Percentiles rank a stretch among this genome's conserved stretches.
Evolutionary conservation across 2,329 filamentous ascomycete genomes (phyloP).

Genomic region (Neurospora sp.): DNA sequence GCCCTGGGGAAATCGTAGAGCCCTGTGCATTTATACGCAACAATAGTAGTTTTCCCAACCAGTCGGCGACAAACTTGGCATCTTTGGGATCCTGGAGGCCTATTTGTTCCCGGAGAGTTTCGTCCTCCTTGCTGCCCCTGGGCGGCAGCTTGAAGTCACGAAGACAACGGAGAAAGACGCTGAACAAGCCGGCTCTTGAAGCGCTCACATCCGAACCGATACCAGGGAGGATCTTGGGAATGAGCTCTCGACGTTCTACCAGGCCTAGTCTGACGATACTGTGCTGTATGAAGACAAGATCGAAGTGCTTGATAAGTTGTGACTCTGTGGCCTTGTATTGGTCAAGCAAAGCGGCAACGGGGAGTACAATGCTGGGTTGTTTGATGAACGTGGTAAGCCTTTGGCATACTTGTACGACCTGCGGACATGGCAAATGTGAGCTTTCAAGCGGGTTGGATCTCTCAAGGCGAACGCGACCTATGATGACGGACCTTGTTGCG

Average conservation of each 20-base stretch:
- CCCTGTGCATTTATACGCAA: slow-evolving; percentile 23
- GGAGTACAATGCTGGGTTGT: slow-evolving; percentile 57
- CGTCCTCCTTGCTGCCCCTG: slow-evolving; percentile 71
- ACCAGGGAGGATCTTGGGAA: slow-evolving; percentile 60
- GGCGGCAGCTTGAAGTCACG: slow-evolving; percentile 61
- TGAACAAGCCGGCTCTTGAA: slow-evolving; percentile 57
- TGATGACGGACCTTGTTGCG: slow-evolving; percentile 54
- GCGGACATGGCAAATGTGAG: neutral
- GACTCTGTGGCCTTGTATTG: slow-evolving; percentile 78
- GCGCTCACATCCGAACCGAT: slow-evolving; percentile 46
- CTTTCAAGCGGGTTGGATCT: neutral
- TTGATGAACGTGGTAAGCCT: slow-evolving; percentile 46
- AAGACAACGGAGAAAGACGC: slow-evolving; percentile 69
- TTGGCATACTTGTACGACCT: slow-evolving; percentile 41
- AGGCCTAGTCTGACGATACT: slow-evolving; percentile 46
- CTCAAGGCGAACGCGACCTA: neutral
- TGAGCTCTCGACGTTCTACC: slow-evolving; percentile 56
- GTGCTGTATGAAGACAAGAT: slow-evolving; percentile 81
- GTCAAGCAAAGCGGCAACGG: slow-evolving; percentile 72
- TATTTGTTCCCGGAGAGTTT: slow-evolving; percentile 52
- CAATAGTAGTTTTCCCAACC: slow-evolving; percentile 70
- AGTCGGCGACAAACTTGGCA: slow-evolving; percentile 60
- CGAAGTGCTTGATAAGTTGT: slow-evolving; percentile 73
- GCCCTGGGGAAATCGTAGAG: slow-evolving; percentile 34
- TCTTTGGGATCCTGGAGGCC: slow-evolving; percentile 59